These are phyloP conservation scores for Saccharomycopsis malanga DNA, from an alignment of 805 yeast genomes.

Conservation along the genomic window DNA sequence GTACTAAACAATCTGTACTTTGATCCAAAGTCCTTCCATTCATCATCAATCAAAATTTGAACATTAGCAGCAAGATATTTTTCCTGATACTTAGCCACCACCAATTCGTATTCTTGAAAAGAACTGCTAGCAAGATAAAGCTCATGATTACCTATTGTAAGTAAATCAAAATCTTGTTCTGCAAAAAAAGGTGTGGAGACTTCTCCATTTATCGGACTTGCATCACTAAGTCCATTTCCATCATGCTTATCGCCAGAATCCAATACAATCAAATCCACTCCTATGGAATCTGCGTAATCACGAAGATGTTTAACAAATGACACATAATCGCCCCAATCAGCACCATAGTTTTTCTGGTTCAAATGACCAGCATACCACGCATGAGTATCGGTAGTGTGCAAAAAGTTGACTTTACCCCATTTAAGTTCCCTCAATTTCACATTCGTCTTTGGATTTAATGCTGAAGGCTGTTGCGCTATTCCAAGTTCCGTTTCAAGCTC, in stretches of 20 bases:
- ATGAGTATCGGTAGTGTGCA: slow-evolving; percentile 96
- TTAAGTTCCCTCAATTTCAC: slow-evolving; percentile 44
- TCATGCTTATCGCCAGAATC: slow-evolving; percentile 95
- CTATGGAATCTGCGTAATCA: slow-evolving; percentile 33
- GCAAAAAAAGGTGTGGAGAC: slow-evolving; percentile 57
- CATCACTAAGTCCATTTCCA: slow-evolving; percentile 86
- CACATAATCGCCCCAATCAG: slow-evolving; percentile 89
- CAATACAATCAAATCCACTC: slow-evolving; percentile 61
- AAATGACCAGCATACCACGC: slow-evolving; percentile 94
- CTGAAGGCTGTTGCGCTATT: background rate
- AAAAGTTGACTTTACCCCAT: slow-evolving; percentile 71
- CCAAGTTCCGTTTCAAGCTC: background rate
- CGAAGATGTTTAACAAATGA: slow-evolving; percentile 55
- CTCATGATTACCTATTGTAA: slow-evolving; percentile 90
- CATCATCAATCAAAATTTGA: slow-evolving; percentile 34
- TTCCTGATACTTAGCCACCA: slow-evolving; percentile 45
- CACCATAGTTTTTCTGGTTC: slow-evolving; percentile 67
- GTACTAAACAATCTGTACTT: slow-evolving; percentile 62
- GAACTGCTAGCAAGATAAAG: slow-evolving; percentile 64
- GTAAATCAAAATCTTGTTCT: slow-evolving; percentile 60
- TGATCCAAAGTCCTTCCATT: slow-evolving; percentile 54
- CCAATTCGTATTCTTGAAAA: slow-evolving; percentile 58
- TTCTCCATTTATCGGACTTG: slow-evolving; percentile 65
- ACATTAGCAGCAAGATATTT: slow-evolving; percentile 69
- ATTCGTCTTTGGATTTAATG: slow-evolving; percentile 27